A percentile compares a stretch with the other conserved stretches of the same genome.
Conservation (phyloP, 2,329 filamentous ascomycete genomes). For the Microascus cirrosus region DNA sequence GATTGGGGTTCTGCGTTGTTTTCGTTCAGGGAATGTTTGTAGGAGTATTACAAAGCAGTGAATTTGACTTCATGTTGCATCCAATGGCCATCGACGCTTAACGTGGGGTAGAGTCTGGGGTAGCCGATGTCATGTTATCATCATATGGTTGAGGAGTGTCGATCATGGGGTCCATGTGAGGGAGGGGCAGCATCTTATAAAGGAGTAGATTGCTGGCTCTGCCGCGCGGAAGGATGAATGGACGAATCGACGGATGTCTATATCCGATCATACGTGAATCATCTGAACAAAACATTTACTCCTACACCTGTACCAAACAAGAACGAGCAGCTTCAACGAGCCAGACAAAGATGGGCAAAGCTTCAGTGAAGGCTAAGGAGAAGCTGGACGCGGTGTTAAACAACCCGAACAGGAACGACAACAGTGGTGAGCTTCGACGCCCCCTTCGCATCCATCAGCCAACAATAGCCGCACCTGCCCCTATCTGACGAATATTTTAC, state of each 20-base stretch:
- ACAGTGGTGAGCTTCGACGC: neutral
- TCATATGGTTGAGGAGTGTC: neutral
- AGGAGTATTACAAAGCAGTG: neutral
- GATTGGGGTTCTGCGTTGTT: neutral
- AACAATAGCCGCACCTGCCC: neutral
- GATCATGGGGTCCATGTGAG: neutral
- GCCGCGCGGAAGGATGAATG: neutral
- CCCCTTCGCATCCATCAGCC: neutral
- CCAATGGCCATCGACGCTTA: neutral
- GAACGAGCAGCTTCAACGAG: neutral
- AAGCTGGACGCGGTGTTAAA: neutral
- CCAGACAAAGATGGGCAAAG: neutral
- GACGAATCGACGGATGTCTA: neutral
- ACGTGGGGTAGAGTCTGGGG: neutral
- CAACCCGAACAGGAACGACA: neutral
- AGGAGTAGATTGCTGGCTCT: no score
- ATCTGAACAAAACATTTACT: neutral
- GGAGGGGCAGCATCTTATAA: neutral
- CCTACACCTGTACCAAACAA: neutral
- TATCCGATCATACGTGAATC: neutral
- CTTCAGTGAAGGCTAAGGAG: neutral
- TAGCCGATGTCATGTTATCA: neutral
- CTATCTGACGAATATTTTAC: neutral
- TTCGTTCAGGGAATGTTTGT: neutral
- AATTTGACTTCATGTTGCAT: neutral